A percentile compares a stretch with the other conserved stretches of the same genome.
phyloP scores from a whole-genome alignment of 2,329 filamentous ascomycete species.

The Phialocephala subalpina region DNA sequence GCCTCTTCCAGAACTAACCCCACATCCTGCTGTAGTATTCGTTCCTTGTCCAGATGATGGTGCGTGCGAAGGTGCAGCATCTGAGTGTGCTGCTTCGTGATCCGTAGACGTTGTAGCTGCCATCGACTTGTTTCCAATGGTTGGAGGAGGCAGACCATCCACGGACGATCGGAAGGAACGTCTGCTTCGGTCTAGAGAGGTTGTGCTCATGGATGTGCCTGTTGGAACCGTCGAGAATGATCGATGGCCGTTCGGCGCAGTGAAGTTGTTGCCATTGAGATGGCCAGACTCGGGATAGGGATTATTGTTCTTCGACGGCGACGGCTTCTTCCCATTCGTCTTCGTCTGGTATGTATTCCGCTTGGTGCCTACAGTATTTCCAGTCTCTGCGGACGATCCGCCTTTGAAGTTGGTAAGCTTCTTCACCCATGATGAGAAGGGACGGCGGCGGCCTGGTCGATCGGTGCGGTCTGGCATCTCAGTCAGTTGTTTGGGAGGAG shows the following conservation, averaged over 20 bases:
- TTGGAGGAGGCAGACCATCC: constrained; percentile 65
- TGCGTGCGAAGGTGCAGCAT: constrained; percentile 78
- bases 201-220: constrained; percentile 54
- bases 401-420: constrained; percentile 87
- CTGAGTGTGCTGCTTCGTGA: constrained; percentile 76
- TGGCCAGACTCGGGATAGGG: constrained; percentile 88
- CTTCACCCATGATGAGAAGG: constrained; percentile 94
- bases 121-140: constrained; percentile 69
- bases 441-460: constrained; percentile 73
- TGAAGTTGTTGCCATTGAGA: constrained; percentile 46
- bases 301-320: constrained; percentile 69
- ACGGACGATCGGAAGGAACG: constrained; percentile 68
- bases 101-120: constrained; percentile 79
- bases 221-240: constrained; percentile 66
- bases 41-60: constrained; percentile 76
- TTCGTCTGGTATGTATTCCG: constrained; percentile 52
- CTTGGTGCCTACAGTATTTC: constrained; percentile 50
- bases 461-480: constrained; percentile 67
- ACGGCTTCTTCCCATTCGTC: constrained; percentile 62
- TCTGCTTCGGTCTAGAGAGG: constrained; percentile 63
- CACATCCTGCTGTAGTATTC: constrained; percentile 71
- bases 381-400: constrained; percentile 64
- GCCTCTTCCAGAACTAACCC: constrained; percentile 71
- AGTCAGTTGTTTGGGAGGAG: constrained; percentile 33
- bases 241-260: constrained; percentile 53